Percentiles rank a stretch among this genome's conserved stretches.
phyloP scores from a whole-genome alignment of 2,329 filamentous ascomycete genomes.

The Neonectria hederae region DNA sequence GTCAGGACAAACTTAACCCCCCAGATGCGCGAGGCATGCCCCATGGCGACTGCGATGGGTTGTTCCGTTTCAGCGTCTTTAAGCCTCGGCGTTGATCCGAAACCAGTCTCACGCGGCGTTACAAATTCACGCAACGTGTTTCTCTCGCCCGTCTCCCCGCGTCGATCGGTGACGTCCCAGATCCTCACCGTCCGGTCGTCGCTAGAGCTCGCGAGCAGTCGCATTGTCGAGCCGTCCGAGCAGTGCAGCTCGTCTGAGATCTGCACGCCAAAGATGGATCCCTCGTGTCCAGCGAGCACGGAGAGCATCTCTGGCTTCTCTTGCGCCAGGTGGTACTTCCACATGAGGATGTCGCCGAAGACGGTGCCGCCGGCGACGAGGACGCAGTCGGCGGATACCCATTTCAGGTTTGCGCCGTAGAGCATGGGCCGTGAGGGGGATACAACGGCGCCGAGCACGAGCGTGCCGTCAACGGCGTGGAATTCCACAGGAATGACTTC shows the following conservation, averaged over 20 bases:
- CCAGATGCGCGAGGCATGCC: conserved; percentile 92
- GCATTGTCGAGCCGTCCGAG: conserved; percentile 51
- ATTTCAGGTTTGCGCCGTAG: conserved; percentile 81
- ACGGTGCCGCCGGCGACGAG: conserved; percentile 90
- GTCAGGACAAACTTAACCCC: conserved; percentile 72
- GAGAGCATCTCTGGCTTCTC: conserved; percentile 55
- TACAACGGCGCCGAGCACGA: conserved; percentile 60
- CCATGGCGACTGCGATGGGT: conserved; percentile 79
- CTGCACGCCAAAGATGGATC: conserved; percentile 90
- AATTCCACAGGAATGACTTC: conserved; percentile 67
- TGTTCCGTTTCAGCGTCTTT: conserved; percentile 31
- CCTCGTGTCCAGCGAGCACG: conserved; percentile 78
- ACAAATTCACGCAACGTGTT: conserved; percentile 32
- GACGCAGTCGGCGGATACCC: conserved; percentile 66
- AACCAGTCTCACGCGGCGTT: conserved; percentile 68
- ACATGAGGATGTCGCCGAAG: conserved; percentile 92
- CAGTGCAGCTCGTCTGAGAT: conserved; percentile 68
- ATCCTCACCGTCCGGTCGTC: conserved; percentile 91
- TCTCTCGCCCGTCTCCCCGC: conserved; percentile 4
- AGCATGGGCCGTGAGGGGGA: conserved; percentile 83
- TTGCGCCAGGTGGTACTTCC: conserved; percentile 70
- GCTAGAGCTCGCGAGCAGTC: conserved; percentile 90
- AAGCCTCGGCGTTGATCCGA: conserved; percentile 52
- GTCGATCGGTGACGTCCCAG: conserved; percentile 79
- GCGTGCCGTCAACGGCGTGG: conserved; percentile 39